Evolutionary conservation across 2,329 filamentous ascomycete species (phyloP).

Genomic region (Aquanectria penicillioides): DNA sequence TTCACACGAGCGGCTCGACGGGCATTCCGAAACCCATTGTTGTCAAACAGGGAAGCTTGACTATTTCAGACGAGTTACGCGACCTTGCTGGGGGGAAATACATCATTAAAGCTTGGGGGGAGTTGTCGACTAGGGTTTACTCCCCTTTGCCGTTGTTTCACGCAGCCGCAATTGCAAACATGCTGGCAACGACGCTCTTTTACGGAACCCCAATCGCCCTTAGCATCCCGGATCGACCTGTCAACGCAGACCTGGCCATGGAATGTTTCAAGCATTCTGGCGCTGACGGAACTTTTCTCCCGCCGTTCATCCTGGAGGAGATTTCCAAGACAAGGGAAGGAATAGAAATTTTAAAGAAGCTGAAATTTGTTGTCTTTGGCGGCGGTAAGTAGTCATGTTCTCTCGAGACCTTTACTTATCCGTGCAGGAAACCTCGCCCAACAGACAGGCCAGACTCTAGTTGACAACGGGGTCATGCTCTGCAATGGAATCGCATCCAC

Average conservation of each 20-base stretch:
- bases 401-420: neutral
- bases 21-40: constrained; percentile 43
- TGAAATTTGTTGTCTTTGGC: constrained; percentile 49
- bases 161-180: constrained; percentile 24
- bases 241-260: constrained; percentile 47
- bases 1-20: constrained; percentile 51
- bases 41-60: constrained; percentile 27
- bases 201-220: constrained; percentile 38
- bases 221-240: constrained; percentile 44
- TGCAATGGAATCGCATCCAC: constrained; percentile 53
- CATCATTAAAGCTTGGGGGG: neutral
- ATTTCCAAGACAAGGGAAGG: constrained; percentile 48
- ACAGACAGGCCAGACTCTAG: constrained; percentile 51
- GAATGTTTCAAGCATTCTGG: constrained; percentile 44
- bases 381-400: constrained; percentile 46
- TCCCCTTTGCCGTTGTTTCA: constrained; percentile 38
- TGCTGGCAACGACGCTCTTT: constrained; percentile 18
- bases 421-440: constrained; percentile 48
- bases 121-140: constrained; percentile 14
- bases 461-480: constrained; percentile 46
- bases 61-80: constrained; percentile 17
- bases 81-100: constrained; percentile 14
- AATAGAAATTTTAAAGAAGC: constrained; percentile 45
- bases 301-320: constrained; percentile 56
- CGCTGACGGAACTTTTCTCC: constrained; percentile 43